A percentile compares a stretch with the other conserved stretches of the same genome.
Evolutionary conservation across 2,329 filamentous ascomycete species (phyloP).

Genomic region (Hymenoscyphus scutula): DNA sequence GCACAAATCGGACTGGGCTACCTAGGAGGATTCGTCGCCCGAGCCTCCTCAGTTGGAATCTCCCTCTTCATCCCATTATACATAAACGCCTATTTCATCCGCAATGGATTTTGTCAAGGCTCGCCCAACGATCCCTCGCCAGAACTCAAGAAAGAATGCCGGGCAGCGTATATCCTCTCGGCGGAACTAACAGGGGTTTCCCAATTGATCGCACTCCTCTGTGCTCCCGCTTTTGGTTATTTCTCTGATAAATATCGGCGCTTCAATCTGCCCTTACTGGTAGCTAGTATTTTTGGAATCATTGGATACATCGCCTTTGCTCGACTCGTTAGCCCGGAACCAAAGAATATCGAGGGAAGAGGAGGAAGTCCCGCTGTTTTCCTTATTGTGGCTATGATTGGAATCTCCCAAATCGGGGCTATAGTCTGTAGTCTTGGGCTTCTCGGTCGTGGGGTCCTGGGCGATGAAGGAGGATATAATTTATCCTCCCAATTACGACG

Average conservation of each 20-base stretch:
- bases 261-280: constrained; percentile 71
- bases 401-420: constrained; percentile 90
- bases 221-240: constrained; percentile 84
- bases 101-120: constrained; percentile 73
- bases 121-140: constrained; percentile 61
- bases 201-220: constrained; percentile 80
- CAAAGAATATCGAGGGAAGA: constrained; percentile 59
- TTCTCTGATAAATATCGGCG: constrained; percentile 66
- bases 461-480: constrained; percentile 40
- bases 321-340: constrained; percentile 73
- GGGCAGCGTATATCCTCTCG: constrained; percentile 82
- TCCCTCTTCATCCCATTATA: constrained; percentile 92
- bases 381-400: constrained; percentile 74
- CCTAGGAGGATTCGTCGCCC: constrained; percentile 88
- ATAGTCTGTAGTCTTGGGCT: constrained; percentile 95
- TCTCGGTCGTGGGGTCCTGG: constrained; percentile 75
- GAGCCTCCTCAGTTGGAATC: constrained; percentile 91
- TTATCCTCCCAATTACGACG: constrained; percentile 32
- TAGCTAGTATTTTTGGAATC: constrained; percentile 71
- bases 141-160: constrained; percentile 82
- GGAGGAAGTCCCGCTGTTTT: constrained; percentile 70
- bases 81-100: constrained; percentile 86
- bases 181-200: constrained; percentile 85
- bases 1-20: constrained; percentile 82
- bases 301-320: constrained; percentile 77